phyloP scores from a whole-genome alignment of 2,329 filamentous ascomycete species.

The Ophiosphaerella herpotricha region DNA sequence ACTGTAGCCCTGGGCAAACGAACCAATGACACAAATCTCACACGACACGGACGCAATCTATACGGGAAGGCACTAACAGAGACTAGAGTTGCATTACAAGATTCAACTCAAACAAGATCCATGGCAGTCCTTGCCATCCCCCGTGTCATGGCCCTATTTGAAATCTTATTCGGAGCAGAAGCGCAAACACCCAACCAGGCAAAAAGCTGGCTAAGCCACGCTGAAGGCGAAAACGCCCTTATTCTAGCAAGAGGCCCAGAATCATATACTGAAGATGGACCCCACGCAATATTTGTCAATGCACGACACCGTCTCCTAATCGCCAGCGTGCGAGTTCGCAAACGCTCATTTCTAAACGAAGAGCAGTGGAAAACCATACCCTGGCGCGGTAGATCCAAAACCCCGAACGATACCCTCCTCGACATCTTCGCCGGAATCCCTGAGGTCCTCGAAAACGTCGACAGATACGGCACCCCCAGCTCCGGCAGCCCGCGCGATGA shows the following conservation, averaged over 20 bases:
- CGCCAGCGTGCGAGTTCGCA: constrained; percentile 42
- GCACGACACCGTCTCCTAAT: constrained; percentile 28
- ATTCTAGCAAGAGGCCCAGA: constrained; percentile 25
- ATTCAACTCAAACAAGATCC: constrained; percentile 15
- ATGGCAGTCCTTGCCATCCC: constrained; percentile 35
- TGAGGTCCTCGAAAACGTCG: constrained; percentile 35
- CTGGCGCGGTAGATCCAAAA: constrained; percentile 38
- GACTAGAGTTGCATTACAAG: constrained; percentile 24
- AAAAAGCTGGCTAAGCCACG: constrained; percentile 35
- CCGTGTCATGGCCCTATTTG: constrained; percentile 26
- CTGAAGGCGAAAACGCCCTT: constrained; percentile 31
- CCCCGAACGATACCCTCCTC: constrained; percentile 40
- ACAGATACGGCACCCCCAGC: constrained; percentile 17
- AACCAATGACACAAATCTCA: constrained; percentile 17
- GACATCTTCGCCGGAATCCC: constrained; percentile 42
- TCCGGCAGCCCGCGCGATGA: neutral
- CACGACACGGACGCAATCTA: constrained; percentile 24
- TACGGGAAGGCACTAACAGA: constrained; percentile 34
- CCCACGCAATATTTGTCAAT: constrained; percentile 29
- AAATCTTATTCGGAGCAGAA: constrained; percentile 37
- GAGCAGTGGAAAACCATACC: constrained; percentile 44
- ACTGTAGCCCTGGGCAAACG: constrained; percentile 27
- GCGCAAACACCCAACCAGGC: constrained; percentile 22
- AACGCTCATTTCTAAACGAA: constrained; percentile 34
- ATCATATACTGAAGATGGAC: constrained; percentile 17